Base-by-base conservation (phyloP, 2,329 filamentous ascomycete genomes). In the Ophiostoma sp. region DNA sequence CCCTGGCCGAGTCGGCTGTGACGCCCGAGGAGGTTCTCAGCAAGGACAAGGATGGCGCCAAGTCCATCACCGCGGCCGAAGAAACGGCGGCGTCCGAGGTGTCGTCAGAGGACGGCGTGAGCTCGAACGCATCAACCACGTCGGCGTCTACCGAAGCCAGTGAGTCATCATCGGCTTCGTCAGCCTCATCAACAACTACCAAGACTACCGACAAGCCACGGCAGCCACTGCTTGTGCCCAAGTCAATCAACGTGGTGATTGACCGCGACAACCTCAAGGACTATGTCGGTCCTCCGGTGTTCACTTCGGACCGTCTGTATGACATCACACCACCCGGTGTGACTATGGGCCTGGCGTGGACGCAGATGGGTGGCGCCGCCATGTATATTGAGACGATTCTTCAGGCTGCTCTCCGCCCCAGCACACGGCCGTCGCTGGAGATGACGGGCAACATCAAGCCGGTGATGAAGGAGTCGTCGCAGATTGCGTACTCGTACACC, bases 341-440 rank as follows among this genome's bases (percentile, higher is more conserved):
- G 20, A 92, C 94, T 31, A 98, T 99, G 95, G 95, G 95, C 74
- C 86, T 99, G 68, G 95, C 95, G 8, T 99, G 95, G 95, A 99
- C 96, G 8, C 92, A 93, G 77, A 93, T 99, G 87, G 95, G 95
- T 72, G 95, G 95, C 72, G 93, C 95, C 4, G 95, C 95, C 68
- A 89, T 99, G 78, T 99, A 99, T 80, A 92, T 99, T 71, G 95
- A 99, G 81, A 96, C 94, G 1, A 98, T 99, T 73, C 83, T 99
- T 68, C 94, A 99, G 78, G 91, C 89, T 72, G 88, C 91, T 0
- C 85, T 98, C 67, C 88, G 88, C 13, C 85, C 89, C 36, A 85
- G 86, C 71, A 94, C 92, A 35, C 86, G 90, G 23, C 90, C 94
- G 7, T 87, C 90, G 23, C 84, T 99, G 62, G 92, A 97, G 77